Conservation (phyloP, 2,329 filamentous ascomycete species). For the Phialocephala sp. region DNA sequence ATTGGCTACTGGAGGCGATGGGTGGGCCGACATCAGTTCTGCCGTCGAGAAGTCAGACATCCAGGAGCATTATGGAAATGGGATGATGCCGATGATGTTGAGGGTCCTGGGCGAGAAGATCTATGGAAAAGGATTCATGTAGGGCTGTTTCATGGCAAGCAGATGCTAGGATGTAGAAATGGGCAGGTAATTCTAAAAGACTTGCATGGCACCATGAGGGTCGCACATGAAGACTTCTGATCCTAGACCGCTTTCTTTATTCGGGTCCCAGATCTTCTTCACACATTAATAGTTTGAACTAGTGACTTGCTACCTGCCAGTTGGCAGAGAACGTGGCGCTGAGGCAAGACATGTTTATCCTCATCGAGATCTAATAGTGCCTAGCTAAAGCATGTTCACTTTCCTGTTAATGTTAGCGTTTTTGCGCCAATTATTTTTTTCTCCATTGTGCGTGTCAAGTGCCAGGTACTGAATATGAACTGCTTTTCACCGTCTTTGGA, state of each 20-base stretch:
- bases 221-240: too few relatives aligned
- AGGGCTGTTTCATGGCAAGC: neutral
- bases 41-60: slow-evolving; percentile 31
- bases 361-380: too few relatives aligned
- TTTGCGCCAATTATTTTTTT: neutral
- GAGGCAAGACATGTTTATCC: slow-evolving; percentile 1
- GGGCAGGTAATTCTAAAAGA: neutral
- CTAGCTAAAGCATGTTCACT: neutral
- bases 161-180: neutral
- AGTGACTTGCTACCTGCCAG: too few relatives aligned
- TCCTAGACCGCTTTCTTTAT: neutral
- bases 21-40: slow-evolving; percentile 21
- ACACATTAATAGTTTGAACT: too few relatives aligned
- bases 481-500: too few relatives aligned
- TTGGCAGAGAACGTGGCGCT: slow-evolving; percentile 1
- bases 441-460: neutral
- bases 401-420: neutral
- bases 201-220: too few relatives aligned
- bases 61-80: slow-evolving; percentile 25
- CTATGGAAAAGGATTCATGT: slow-evolving; percentile 27
- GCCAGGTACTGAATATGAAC: neutral
- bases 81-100: slow-evolving; percentile 30
- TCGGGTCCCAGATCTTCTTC: neutral
- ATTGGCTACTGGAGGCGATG: slow-evolving; percentile 10
- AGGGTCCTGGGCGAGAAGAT: slow-evolving; percentile 32